Conservation (phyloP, 768 basidiomycete genomes). For the Boletus rubroflammeus region DNA sequence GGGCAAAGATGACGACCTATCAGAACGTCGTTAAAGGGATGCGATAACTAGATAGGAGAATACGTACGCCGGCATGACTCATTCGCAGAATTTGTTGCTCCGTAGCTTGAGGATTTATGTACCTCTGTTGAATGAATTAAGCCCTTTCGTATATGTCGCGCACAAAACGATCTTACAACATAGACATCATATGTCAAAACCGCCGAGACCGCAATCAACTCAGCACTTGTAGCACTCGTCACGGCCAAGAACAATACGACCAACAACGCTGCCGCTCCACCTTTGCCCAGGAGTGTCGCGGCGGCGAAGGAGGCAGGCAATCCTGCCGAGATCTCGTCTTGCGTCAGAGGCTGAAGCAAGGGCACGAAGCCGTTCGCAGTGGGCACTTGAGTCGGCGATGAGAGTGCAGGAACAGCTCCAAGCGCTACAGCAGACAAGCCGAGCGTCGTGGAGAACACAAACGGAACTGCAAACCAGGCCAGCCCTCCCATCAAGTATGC, state of each 20-base stretch:
- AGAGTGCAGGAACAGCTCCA: conserved; percentile 37
- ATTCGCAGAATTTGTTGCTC: conserved; percentile 67
- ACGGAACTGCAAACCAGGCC: conserved; percentile 90
- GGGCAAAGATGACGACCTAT: conserved; percentile 64
- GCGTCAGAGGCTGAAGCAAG: conserved; percentile 40
- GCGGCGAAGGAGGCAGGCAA: conserved; percentile 84
- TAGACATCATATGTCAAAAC: conserved; percentile 84
- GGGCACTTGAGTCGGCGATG: conserved; percentile 34
- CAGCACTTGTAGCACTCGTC: conserved; percentile 81
- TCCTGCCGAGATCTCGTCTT: conserved; percentile 80
- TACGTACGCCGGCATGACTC: conserved; percentile 60
- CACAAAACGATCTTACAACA: conserved; percentile 42
- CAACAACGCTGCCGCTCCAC: conserved; percentile 76
- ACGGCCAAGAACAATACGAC: conserved; percentile 85
- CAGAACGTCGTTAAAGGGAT: neutral
- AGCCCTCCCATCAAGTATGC: conserved; percentile 87
- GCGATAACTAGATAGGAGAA: neutral
- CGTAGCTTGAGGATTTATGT: conserved; percentile 79
- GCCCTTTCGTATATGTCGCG: neutral
- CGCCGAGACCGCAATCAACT: conserved; percentile 87
- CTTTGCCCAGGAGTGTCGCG: conserved; percentile 72
- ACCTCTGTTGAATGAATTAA: conserved; percentile 40
- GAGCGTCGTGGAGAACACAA: conserved; percentile 81
- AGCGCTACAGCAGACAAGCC: conserved; percentile 88
- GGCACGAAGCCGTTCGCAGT: conserved; percentile 47